Percentiles rank a stretch among this genome's conserved stretches.
These are phyloP conservation scores for Cyberlindnera subsufficiens DNA, from an alignment of 805 yeast species.

Conservation along the genomic window DNA sequence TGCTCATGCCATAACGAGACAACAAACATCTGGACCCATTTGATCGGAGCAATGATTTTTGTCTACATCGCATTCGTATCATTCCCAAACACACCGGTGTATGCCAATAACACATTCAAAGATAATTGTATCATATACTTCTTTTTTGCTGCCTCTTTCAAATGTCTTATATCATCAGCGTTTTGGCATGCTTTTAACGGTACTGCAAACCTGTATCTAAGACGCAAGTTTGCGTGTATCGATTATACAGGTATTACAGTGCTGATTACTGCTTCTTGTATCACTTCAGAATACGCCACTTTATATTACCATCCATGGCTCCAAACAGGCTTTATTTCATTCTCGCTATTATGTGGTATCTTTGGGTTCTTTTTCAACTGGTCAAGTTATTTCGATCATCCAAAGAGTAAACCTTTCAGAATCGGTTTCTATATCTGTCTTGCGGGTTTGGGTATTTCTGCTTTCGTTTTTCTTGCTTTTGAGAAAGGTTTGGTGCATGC, in stretches of 20 bases:
- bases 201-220: constrained; percentile 53
- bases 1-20: constrained; percentile 77
- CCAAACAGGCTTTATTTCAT: constrained; percentile 45
- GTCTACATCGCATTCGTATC: constrained; percentile 50
- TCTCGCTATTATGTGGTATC: constrained; percentile 62
- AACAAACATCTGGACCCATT: constrained; percentile 90
- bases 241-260: constrained; percentile 94
- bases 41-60: constrained; percentile 60
- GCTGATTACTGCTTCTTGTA: constrained; percentile 80
- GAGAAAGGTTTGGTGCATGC: constrained; percentile 53
- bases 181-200: constrained; percentile 91
- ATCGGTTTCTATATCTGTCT: constrained; percentile 75
- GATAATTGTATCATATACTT: constrained; percentile 52
- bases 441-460: constrained; percentile 66
- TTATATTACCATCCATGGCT: constrained; percentile 52
- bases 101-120: constrained; percentile 29
- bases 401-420: constrained; percentile 75
- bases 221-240: constrained; percentile 82
- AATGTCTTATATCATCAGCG: constrained; percentile 73
- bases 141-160: constrained; percentile 66
- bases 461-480: constrained; percentile 50
- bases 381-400: constrained; percentile 87
- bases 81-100: constrained; percentile 57
- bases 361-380: constrained; percentile 79
- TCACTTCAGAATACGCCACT: constrained; percentile 79